These are phyloP conservation scores for Periconia digitata DNA, from an alignment of 2,329 filamentous ascomycete genomes.

Conservation along the genomic window DNA sequence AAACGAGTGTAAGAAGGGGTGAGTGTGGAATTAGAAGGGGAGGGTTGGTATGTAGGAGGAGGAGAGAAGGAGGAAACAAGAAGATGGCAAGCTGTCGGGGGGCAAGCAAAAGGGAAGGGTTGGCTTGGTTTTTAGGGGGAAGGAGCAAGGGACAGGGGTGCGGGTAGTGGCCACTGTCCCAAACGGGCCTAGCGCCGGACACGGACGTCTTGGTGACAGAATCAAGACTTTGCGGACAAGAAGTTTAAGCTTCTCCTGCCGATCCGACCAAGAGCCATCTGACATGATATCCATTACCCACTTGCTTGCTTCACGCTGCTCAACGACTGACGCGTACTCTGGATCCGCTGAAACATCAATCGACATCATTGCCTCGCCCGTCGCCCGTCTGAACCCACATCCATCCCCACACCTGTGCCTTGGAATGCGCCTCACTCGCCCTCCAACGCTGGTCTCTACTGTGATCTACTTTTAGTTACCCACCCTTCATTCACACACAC, in stretches of 20 bases:
- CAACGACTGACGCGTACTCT: background rate
- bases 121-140: background rate
- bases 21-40: constrained; percentile 10
- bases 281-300: too few species aligned
- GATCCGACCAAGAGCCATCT: too few species aligned
- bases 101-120: background rate
- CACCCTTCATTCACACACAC: too few species aligned
- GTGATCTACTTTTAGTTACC: too few species aligned
- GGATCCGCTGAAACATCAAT: background rate
- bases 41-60: constrained; percentile 4
- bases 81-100: constrained; percentile 1
- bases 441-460: too few species aligned
- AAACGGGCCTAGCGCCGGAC: too few species aligned
- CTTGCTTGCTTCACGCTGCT: too few species aligned
- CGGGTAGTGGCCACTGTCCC: background rate
- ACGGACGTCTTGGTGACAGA: too few species aligned
- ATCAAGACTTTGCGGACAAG: too few species aligned
- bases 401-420: too few species aligned
- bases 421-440: too few species aligned
- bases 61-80: constrained; percentile 8
- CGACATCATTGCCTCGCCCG: background rate
- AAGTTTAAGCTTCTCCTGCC: too few species aligned
- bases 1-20: constrained; percentile 26
- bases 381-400: background rate
- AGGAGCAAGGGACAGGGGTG: constrained; percentile 9